Evolutionary conservation across 768 basidiomycete genomes (phyloP), one percentile per base, ranked within the genome.

Genomic region (Phlebiopsis flavidoalba): DNA sequence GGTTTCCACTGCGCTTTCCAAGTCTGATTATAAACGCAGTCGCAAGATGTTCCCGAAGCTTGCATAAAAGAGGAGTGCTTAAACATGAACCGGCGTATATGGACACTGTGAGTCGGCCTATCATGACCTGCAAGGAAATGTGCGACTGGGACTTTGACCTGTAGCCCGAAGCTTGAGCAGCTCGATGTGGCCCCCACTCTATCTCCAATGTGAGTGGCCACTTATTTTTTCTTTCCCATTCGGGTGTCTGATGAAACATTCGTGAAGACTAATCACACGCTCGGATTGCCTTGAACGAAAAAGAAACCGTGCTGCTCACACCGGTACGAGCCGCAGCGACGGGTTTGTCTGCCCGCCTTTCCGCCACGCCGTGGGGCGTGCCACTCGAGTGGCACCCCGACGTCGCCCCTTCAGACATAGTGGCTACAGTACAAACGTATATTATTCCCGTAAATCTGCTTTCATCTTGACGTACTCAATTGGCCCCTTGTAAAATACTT

Each of bases 381-480:
- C 26, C 26, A 31, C 26, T 31, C 26, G 26, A 6, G 26, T 31
- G 26, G 26, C 26, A 31, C 26, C 26, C 26, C 26, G 26, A 31
- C 26, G 26, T 31, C 26, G 26, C 26, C 26, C n/a, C 26, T 31
- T 31, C 26, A 12, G 40, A 43, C 17, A 8, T 43, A 12, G 3
- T 43, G 3, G 4, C 12, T 43, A 43, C 2, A 10, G 3, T 43
- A 43, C 31, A 52, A n/a, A n/a, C 10, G 14, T 52, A 52, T 31
- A 26, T 26, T 52, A 7, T 52, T 1, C 26, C 11, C 22, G 53
- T 21, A 57, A 37, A 6, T 53, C 50, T 26, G 47, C 50, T 40
- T 61, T 57, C 84, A 87, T 85, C 54, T 80, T 75, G 63, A 82
- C 71, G 67, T 85, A 87, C 72, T 83, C 75, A 63, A 84, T 79